Base-by-base conservation (phyloP, 1,284 basidiomycete species). In the Leccinum subrobustum region DNA sequence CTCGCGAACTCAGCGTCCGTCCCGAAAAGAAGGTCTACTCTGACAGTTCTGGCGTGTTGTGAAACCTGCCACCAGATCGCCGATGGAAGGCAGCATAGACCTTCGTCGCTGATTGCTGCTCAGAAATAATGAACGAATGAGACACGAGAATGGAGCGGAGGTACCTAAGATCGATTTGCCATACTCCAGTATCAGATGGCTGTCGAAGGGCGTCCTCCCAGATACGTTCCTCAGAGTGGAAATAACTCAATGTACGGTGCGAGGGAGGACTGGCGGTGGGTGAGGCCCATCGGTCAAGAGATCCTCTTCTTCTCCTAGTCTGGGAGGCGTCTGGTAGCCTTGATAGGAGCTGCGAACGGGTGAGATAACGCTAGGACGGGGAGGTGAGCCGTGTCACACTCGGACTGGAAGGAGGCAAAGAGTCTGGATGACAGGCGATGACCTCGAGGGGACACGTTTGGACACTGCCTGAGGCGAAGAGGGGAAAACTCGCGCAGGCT, bases 131-230 rank as follows among this genome's bases (percentile, higher is more conserved):
- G 53, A 72, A 63, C 54, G 52, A 53, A 50, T 18, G n/a, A 16
- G 44, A 60, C 18, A 3, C 47, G 18, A 56, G 12, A 35, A 12
- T 29, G 25, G 48, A 52, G 33, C 1, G 14, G 7, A 7, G 8
- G n/a, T 70, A 73, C 73, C 73, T 75, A 52, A 75, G 73, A 27
- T 75, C 71, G 56, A 73, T 73, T 56, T 68, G 63, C 16, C 73
- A 73, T 31, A 64, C 68, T 6, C 73, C 71, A 4, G 70, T 75
- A 39, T 75, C 73, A 8, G 71, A 64, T 1, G 68, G 68, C 53
- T 47, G 60, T 3, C 61, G 60, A 56, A 73, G 61, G 6, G 73
- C 71, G 1, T 65, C 64, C 0, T 75, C 71, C 71, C 73, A 73
- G 42, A 71, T 51, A 11, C 63, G 63, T 57, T 72, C 71, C 37